Percentiles rank a stretch among this genome's conserved stretches.
Evolutionary conservation across 805 yeast genomes (phyloP).

Genomic region (Teunomyces pallodes): DNA sequence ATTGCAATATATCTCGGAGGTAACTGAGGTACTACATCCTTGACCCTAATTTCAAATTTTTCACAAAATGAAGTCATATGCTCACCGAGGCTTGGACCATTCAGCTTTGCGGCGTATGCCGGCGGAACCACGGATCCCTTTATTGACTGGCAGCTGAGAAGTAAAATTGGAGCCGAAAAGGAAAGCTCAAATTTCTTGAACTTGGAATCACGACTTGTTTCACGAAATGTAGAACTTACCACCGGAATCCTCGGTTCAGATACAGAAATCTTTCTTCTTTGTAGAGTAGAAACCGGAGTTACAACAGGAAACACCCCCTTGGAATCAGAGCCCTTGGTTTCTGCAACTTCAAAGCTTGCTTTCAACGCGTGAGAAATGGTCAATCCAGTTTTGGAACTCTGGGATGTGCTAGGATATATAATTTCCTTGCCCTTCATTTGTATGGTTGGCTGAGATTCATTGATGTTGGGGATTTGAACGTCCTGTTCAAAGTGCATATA

Average conservation of each 20-base stretch:
- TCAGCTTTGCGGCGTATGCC: constrained; percentile 1
- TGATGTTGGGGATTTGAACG: constrained; percentile 4
- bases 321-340: not conserved
- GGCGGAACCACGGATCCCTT: constrained; percentile 14
- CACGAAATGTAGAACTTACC: constrained; percentile 8
- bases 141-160: constrained; percentile 10
- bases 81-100: not conserved
- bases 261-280: not conserved
- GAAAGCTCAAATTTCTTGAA: constrained; percentile 13
- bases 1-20: not conserved
- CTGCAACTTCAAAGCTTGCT: constrained; percentile 11
- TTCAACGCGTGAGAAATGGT: constrained; percentile 10
- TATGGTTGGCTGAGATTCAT: not conserved
- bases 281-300: not conserved
- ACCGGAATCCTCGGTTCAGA: not conserved
- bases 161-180: constrained; percentile 11
- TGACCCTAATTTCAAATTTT: not conserved
- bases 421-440: constrained; percentile 5
- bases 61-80: constrained; percentile 1
- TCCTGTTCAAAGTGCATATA: not conserved
- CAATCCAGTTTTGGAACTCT: constrained; percentile 7
- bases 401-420: constrained; percentile 6
- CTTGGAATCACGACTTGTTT: constrained; percentile 3
- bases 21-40: not conserved
- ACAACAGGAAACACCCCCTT: not conserved